These are phyloP conservation scores for Fragaria nilgerrensis DNA, from an alignment of 306 rosid genomes.

Conservation along the genomic window DNA sequence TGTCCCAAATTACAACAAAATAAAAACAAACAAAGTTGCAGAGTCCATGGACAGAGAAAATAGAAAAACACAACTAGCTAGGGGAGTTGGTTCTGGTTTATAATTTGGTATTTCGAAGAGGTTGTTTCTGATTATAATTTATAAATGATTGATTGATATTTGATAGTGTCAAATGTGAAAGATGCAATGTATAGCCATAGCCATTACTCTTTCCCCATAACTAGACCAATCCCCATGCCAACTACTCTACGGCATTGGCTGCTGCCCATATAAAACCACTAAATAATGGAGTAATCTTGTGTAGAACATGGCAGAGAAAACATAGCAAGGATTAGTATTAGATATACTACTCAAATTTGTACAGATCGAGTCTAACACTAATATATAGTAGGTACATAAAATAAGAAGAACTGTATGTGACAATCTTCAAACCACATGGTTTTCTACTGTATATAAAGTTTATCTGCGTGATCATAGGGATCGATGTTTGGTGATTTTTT, in stretches of 20 bases:
- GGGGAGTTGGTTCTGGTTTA: background rate
- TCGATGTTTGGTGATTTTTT: background rate
- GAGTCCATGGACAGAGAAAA: background rate
- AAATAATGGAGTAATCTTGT: background rate
- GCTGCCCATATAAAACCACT: background rate
- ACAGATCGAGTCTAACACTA: background rate
- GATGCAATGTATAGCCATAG: slow-evolving; percentile 2
- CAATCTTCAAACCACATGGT: background rate
- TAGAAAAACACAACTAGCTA: background rate
- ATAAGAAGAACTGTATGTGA: background rate
- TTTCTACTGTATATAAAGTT: background rate
- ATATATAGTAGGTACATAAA: background rate
- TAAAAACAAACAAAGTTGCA: background rate
- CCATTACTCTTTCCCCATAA: background rate
- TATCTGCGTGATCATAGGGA: slow-evolving; percentile 3
- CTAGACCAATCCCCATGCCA: background rate
- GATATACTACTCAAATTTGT: background rate
- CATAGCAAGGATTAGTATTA: too few relatives aligned
- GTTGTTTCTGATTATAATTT: background rate
- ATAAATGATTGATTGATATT: background rate
- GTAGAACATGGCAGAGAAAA: background rate
- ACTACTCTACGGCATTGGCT: background rate
- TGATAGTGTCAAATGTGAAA: background rate
- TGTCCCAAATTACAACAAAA: background rate
- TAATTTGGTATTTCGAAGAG: background rate